Conservation (phyloP, 2,329 filamentous ascomycete species). For the Colletotrichum sp. region DNA sequence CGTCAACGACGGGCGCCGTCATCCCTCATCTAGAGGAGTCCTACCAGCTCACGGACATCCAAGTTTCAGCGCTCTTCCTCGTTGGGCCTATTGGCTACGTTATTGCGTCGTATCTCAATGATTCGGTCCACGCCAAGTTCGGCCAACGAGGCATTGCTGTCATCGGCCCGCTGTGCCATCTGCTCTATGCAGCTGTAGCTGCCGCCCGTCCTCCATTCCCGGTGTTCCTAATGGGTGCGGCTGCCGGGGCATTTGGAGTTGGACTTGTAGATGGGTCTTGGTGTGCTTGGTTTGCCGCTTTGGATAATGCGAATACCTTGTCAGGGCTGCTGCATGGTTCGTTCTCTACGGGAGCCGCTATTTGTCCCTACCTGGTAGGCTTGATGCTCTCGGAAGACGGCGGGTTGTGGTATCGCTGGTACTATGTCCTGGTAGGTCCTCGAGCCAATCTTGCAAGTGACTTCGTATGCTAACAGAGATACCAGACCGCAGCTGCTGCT, state of each 20-base stretch:
- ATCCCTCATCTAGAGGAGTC: constrained; percentile 40
- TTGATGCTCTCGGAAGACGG: constrained; percentile 69
- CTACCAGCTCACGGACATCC: constrained; percentile 45
- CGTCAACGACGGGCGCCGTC: constrained; percentile 27
- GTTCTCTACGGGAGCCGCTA: constrained; percentile 74
- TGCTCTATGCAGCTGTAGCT: constrained; percentile 66
- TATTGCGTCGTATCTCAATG: constrained; percentile 42
- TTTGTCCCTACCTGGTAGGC: constrained; percentile 74
- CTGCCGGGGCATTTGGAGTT: constrained; percentile 50
- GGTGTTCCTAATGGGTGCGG: constrained; percentile 67
- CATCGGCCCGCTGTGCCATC: constrained; percentile 40
- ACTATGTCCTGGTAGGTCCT: constrained; percentile 70
- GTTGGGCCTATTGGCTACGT: constrained; percentile 48
- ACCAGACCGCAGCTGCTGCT: constrained; percentile 45
- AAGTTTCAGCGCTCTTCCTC: constrained; percentile 50
- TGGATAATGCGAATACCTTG: constrained; percentile 50
- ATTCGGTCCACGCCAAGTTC: constrained; percentile 46
- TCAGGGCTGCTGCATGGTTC: constrained; percentile 75
- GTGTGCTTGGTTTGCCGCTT: constrained; percentile 48
- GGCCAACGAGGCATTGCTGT: constrained; percentile 65
- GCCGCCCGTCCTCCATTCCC: constrained; percentile 73
- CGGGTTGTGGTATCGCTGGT: constrained; percentile 75
- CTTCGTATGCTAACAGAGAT: not conserved
- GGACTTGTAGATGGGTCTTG: constrained; percentile 48
- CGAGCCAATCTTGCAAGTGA: too few relatives aligned